These are phyloP conservation scores for Bretschneidera sinensis DNA, from an alignment of 345 rosid species.

Conservation along the genomic window DNA sequence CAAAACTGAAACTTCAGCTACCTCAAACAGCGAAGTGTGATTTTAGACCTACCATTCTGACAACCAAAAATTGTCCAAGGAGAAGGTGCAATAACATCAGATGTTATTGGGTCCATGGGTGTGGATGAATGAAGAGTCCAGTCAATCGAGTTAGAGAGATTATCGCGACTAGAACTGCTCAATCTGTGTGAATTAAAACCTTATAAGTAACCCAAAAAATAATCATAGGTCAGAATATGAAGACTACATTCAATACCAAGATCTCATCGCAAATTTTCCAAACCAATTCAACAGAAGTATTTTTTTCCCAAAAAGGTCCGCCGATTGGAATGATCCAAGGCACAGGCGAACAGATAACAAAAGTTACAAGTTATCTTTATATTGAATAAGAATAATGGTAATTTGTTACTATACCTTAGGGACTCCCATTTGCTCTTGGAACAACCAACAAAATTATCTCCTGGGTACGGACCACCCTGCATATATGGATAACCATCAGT, in stretches of 20 bases:
- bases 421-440: slow-evolving; percentile 71
- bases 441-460: slow-evolving; percentile 40
- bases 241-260: neutral
- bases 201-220: slow-evolving; percentile 13
- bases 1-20: slow-evolving; percentile 14
- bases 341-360: slow-evolving; percentile 1
- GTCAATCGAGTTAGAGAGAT: slow-evolving; percentile 48
- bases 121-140: slow-evolving; percentile 66
- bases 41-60: slow-evolving; percentile 63
- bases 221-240: slow-evolving; percentile 2
- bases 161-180: slow-evolving; percentile 48
- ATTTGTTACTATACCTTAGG: slow-evolving; percentile 37
- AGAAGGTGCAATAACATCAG: slow-evolving; percentile 93
- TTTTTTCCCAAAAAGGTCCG: too few relatives aligned
- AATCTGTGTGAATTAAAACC: slow-evolving; percentile 37
- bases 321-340: too few relatives aligned
- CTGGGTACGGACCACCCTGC: slow-evolving; percentile 58
- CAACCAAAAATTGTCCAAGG: slow-evolving; percentile 94
- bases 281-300: too few relatives aligned
- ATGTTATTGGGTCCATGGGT: slow-evolving; percentile 47
- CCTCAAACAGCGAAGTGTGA: slow-evolving; percentile 2
- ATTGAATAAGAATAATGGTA: neutral
- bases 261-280: neutral
- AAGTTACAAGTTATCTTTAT: neutral
- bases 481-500: slow-evolving; percentile 25